Evolutionary conservation across 805 yeast genomes (phyloP), one percentile per base, ranked within the genome.

Genomic region (Zygosaccharomyces rouxii): DNA sequence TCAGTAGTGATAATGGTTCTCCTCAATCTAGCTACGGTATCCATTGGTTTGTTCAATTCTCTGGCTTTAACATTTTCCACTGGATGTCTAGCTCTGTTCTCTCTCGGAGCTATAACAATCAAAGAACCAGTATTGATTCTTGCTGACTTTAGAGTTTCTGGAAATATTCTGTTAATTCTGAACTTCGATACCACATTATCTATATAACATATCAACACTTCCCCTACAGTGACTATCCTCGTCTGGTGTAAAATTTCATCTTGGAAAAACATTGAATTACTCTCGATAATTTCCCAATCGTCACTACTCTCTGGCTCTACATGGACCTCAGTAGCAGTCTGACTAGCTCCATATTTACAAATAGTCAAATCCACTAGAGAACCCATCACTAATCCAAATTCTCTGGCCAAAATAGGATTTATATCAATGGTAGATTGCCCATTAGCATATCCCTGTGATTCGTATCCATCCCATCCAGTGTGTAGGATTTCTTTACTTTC

Each of bases 271-370:
- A 77, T 80, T 2, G 96, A 92, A 64, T 92, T 86, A 2, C 85
- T 66, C 60, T 90, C 96, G 2, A 89, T 86, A 23, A 87, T 70
- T 55, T 90, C 97, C 97, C 97, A 92, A 62, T 92, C 99, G 4
- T 84, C 75, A 1, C 82, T 66, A 0, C 87, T 75, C 16, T 77
- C 67, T 0, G 98, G 98, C 58, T 87, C 96, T 38, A 92, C 74
- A 58, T 79, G 81, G 2, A 90, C 81, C 3, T 81, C 78, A 5
- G 73, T 70, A 0, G 89, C 80, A 13, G 45, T 42, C 6, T 30
- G 42, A 4, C 41, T 25, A 5, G 42, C 45, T 14, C 48, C 57
- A 35, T 52, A 60, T 10, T 47, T 48, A 22, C 52, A 50, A 13
- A 63, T 42, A 3, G 35, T 33, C 18, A 61, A 35, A 16, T 48